Evolutionary conservation across 148 eudicot species (phyloP).

Genomic region (Mesembryanthemum crystallinum): DNA sequence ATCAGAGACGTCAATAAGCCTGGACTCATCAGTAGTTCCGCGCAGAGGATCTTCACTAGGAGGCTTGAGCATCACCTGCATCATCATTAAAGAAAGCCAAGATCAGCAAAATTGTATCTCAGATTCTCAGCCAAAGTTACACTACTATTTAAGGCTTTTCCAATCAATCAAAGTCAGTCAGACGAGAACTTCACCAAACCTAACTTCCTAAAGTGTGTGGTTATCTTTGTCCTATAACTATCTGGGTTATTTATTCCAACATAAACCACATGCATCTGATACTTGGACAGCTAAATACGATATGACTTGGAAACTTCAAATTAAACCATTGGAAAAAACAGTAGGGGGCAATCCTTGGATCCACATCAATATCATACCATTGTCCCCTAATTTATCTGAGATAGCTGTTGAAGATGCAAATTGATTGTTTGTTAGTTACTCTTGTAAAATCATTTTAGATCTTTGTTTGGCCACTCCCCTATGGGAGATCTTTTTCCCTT

Average conservation of each 20-base stretch:
- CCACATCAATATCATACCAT: background rate
- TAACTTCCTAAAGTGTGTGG: background rate
- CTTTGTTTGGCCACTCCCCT: background rate
- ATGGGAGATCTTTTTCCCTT: background rate
- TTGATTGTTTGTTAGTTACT: too few relatives aligned
- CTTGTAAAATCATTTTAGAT: background rate
- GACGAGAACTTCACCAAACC: background rate
- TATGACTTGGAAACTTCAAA: background rate
- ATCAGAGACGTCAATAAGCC: slow-evolving; percentile 55
- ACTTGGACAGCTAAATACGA: background rate
- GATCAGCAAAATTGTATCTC: slow-evolving; percentile 7
- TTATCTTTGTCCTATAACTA: too few relatives aligned
- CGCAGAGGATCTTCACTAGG: slow-evolving; percentile 70
- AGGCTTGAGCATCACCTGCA: slow-evolving; percentile 91
- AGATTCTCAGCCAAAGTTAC: background rate
- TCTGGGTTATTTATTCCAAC: background rate
- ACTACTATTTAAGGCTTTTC: background rate
- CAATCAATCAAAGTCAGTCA: background rate
- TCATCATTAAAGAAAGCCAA: slow-evolving; percentile 14
- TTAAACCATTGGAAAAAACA: background rate
- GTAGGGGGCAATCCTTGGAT: background rate
- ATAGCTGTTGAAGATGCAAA: too few relatives aligned
- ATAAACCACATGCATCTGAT: background rate
- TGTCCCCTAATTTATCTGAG: background rate
- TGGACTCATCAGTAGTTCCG: slow-evolving; percentile 47